phyloP scores from a whole-genome alignment of 176 grass and related monocot genomes.

The Hordeum vulgare region MorexV3_pseudomolecules_assembly NC_058520.1:421403334-421403833 shows the following conservation, averaged over 20 bases:
- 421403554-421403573: conserved; percentile 2
- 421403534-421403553: neutral
- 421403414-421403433: conserved; percentile 98
- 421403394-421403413: conserved; percentile 90
- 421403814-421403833: conserved; percentile 96
- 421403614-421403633: neutral
- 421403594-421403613: neutral
- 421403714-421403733: conserved; percentile 4
- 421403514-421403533: neutral
- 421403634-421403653: neutral
- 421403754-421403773: neutral
- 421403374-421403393: conserved; percentile 86
- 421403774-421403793: conserved; percentile 5
- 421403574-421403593: neutral
- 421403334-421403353: neutral
- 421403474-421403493: neutral
- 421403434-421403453: conserved; percentile 92
- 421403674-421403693: conserved; percentile 79
- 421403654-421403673: conserved; percentile 68
- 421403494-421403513: no score
- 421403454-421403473: conserved; percentile 44
- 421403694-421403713: conserved; percentile 86
- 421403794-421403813: conserved; percentile 64
- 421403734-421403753: neutral
- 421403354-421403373: conserved; percentile 98